A percentile compares a stretch with the other conserved stretches of the same genome.
Evolutionary conservation across 2,329 filamentous ascomycete genomes (phyloP).

Genomic region (Aspergillus sp.): DNA sequence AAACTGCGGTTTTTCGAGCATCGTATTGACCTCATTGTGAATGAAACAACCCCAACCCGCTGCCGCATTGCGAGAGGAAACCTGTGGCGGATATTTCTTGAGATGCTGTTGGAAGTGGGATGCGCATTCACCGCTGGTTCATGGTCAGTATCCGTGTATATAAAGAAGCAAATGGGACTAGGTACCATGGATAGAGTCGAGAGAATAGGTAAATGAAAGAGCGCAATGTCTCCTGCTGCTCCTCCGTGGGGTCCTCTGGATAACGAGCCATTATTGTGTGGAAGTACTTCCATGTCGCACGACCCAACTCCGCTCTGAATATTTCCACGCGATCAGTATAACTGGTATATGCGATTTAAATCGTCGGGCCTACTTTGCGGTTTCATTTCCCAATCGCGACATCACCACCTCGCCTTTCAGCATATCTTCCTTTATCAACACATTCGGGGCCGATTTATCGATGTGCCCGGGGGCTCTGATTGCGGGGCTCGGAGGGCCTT

Average conservation of each 20-base stretch:
- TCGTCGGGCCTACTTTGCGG: constrained; percentile 37
- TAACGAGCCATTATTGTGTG: constrained; percentile 65
- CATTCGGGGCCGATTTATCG: constrained; percentile 21
- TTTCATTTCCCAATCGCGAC: constrained; percentile 45
- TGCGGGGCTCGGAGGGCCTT: constrained; percentile 33
- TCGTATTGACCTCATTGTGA: constrained; percentile 62
- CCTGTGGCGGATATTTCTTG: constrained; percentile 60
- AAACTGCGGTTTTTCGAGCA: constrained; percentile 56
- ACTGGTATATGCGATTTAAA: constrained; percentile 3
- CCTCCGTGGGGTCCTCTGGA: constrained; percentile 56
- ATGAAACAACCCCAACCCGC: constrained; percentile 64
- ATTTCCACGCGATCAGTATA: constrained; percentile 2
- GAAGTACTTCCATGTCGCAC: constrained; percentile 62
- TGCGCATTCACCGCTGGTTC: constrained; percentile 57
- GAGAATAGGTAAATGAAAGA: constrained; percentile 62
- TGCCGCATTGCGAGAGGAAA: constrained; percentile 57
- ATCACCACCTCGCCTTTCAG: constrained; percentile 42
- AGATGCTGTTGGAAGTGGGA: constrained; percentile 59
- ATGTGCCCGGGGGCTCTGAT: constrained; percentile 38
- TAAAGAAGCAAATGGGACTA: background rate
- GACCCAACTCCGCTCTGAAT: constrained; percentile 56
- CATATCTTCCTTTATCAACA: constrained; percentile 27
- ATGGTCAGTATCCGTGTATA: background rate
- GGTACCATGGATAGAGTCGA: constrained; percentile 59
- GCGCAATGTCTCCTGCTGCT: constrained; percentile 56